Percentiles rank a stretch among this genome's conserved stretches.
phyloP scores from a whole-genome alignment of 352 stramenopile species.

The Pythium angustatum region DNA sequence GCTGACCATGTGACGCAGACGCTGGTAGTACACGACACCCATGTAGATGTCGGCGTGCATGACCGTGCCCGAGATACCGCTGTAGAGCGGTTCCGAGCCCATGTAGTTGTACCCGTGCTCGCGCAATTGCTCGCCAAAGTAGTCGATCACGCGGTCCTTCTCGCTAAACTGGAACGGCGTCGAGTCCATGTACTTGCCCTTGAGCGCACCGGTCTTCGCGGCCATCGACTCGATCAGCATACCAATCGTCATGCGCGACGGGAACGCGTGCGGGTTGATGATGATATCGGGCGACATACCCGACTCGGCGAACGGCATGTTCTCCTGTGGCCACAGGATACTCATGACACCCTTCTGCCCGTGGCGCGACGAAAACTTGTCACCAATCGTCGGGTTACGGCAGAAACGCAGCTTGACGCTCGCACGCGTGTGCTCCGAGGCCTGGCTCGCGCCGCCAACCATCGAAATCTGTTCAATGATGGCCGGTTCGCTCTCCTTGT shows the following conservation, averaged over 20 bases:
- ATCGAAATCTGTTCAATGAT: slow-evolving; percentile 97
- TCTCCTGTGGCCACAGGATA: slow-evolving; percentile 98
- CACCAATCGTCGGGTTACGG: slow-evolving; percentile 98
- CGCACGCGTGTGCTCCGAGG: slow-evolving; percentile 84
- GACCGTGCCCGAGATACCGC: slow-evolving; percentile 96
- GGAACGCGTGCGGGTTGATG: slow-evolving; percentile 99
- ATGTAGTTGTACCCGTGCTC: slow-evolving; percentile 98
- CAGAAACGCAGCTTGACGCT: slow-evolving; percentile 98
- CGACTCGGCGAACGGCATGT: slow-evolving; percentile 99
- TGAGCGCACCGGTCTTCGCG: slow-evolving; percentile 97
- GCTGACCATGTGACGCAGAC: slow-evolving; percentile 99
- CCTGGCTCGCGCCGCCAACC: slow-evolving; percentile 67
- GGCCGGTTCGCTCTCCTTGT: slow-evolving; percentile 98
- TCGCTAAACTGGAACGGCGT: slow-evolving; percentile 99
- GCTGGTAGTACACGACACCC: slow-evolving; percentile 99
- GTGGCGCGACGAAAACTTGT: slow-evolving; percentile 99
- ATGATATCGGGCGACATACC: slow-evolving; percentile 99
- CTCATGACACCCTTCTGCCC: slow-evolving; percentile 99
- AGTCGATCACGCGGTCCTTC: slow-evolving; percentile 98
- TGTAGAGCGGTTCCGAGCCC: slow-evolving; percentile 99
- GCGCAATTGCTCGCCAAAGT: slow-evolving; percentile 98
- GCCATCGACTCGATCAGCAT: slow-evolving; percentile 99
- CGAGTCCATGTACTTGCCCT: slow-evolving; percentile 97
- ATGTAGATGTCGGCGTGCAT: slow-evolving; percentile 99
- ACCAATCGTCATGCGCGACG: slow-evolving; percentile 98